Conservation (phyloP, 306 rosid genomes). For the Cicer yamashitae region DNA sequence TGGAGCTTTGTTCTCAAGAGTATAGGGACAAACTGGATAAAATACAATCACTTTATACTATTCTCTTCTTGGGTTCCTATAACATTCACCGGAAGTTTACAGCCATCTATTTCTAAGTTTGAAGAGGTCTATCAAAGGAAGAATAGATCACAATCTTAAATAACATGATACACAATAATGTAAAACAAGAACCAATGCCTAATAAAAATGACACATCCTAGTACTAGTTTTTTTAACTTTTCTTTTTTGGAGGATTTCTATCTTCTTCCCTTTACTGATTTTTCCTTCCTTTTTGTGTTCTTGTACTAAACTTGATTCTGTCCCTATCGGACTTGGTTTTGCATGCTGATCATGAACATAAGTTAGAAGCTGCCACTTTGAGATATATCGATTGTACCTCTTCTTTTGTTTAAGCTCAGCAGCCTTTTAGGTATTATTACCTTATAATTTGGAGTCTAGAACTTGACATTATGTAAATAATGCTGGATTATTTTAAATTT, state of each 20-base stretch:
- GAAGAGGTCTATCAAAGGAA: neutral
- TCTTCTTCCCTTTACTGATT: neutral
- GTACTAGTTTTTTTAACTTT: neutral
- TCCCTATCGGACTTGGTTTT: constrained; percentile 11
- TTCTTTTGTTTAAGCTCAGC: constrained; percentile 7
- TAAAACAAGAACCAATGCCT: constrained; percentile 10
- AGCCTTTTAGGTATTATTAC: constrained; percentile 2
- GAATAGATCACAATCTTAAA: constrained; percentile 6
- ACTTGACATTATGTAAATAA: constrained; percentile 19
- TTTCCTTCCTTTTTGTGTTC: constrained; percentile 2
- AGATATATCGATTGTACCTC: constrained; percentile 12
- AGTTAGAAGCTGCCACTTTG: neutral
- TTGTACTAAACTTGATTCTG: neutral
- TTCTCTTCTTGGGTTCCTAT: neutral
- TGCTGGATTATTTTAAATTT: constrained; percentile 24
- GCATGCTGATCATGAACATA: constrained; percentile 21
- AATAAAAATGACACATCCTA: constrained; percentile 7
- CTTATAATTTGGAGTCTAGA: constrained; percentile 1
- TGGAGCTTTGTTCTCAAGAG: neutral
- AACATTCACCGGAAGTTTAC: neutral
- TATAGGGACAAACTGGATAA: neutral
- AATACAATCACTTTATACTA: neutral
- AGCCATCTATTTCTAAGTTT: neutral
- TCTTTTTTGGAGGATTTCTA: neutral
- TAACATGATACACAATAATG: neutral